phyloP scores from a whole-genome alignment of 805 yeast species.

The Suhomyces sp. region DNA sequence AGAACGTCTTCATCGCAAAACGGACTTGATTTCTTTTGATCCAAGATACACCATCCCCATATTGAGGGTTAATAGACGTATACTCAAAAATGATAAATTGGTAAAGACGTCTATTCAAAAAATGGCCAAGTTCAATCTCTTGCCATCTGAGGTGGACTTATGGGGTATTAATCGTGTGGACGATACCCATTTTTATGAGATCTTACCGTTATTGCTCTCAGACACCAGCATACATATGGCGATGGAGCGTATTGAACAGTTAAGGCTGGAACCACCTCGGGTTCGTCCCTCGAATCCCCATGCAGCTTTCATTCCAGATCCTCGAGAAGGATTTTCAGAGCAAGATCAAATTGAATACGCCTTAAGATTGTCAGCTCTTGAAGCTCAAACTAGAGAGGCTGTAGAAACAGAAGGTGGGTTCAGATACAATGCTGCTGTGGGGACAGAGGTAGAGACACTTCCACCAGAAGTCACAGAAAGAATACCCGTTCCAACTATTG shows the following conservation, averaged over 20 bases:
- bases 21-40: slow-evolving; percentile 25
- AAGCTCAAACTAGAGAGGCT: slow-evolving; percentile 2
- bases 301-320: too few relatives aligned
- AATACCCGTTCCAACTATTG: too few relatives aligned
- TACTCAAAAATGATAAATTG: slow-evolving; percentile 17
- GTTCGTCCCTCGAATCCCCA: too few relatives aligned
- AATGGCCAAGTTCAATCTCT: slow-evolving; percentile 16
- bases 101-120: slow-evolving; percentile 18
- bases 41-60: slow-evolving; percentile 22
- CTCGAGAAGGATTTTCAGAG: too few relatives aligned
- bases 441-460: too few relatives aligned
- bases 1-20: slow-evolving; percentile 18
- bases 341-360: slow-evolving; percentile 7
- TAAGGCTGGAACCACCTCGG: too few relatives aligned
- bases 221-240: too few relatives aligned
- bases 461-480: too few relatives aligned
- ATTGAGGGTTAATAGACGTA: slow-evolving; percentile 21
- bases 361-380: slow-evolving; percentile 1
- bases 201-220: slow-evolving; percentile 20
- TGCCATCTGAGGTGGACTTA: slow-evolving; percentile 19
- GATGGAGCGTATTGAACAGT: too few relatives aligned
- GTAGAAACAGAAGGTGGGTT: too few relatives aligned
- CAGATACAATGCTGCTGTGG: too few relatives aligned
- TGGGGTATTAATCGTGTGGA: slow-evolving; percentile 24
- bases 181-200: slow-evolving; percentile 18